Evolutionary conservation across 306 rosid species (phyloP), one percentile per base, ranked within the genome.

Genomic region (Comarum palustre): DNA sequence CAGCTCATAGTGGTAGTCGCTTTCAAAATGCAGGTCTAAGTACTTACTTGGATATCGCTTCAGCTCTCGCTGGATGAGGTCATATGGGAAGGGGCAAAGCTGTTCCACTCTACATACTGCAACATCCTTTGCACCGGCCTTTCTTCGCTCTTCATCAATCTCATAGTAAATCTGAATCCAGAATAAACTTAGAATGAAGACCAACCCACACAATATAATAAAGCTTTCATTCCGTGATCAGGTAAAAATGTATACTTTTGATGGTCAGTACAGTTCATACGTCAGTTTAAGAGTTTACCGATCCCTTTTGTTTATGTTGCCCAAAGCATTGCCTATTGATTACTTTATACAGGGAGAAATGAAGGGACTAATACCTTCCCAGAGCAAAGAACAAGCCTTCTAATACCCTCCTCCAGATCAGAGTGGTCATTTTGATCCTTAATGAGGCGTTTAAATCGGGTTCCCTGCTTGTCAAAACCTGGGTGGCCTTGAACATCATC

Each of bases 401-500:
- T 88, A 75, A 91, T 86, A 77, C 99, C 92, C 89, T 87, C 87
- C 87, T 95, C 99, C 42, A 73, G 69, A 71, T 84, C 78, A 69
- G 97, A 84, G 80, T 88, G 97, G 51, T 32, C 32, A 75, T 95
- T 91, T 85, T 82, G 96, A 81, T 95, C 99, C 81, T 91, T 90
- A 38, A 95, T 90, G 66, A 95, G 93, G 34, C 96, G 99, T 83
- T 95, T 95, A 83, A 94, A 94, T 87, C 97, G 83, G 77, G 99
- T 94, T 63, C 99, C 99, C 79, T 94, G 97, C 76, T 94, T 90
- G 88, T 94, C 99, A 78, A 95, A 95, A 79, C 99, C 99, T 52
- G 96, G 89, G 80, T 95, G 99, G 72, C 99, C 99, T 89, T 88
- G 88, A 71, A 91, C 97, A 82, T 95, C 99, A 83, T 95, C 99